phyloP scores from a whole-genome alignment of 345 rosid species.

The Gossypium sturtianum region DNA sequence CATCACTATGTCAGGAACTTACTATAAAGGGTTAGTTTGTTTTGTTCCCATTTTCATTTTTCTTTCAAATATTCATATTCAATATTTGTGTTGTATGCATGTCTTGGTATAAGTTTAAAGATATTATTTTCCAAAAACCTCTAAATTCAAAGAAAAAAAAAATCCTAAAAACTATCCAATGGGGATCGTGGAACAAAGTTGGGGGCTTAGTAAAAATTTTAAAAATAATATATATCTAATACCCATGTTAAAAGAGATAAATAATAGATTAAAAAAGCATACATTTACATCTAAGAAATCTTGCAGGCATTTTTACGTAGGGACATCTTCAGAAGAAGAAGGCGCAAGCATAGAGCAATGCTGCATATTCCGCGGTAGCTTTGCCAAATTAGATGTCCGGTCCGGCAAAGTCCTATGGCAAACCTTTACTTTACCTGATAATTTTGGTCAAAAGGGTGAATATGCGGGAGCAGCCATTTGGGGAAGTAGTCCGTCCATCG shows the following conservation, averaged over 20 bases:
- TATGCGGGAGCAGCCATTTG: conserved; percentile 31
- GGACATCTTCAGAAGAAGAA: conserved; percentile 22
- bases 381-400: conserved; percentile 18
- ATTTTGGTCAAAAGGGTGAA: conserved; percentile 10
- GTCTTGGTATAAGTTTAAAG: not conserved
- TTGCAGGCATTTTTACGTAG: conserved; percentile 26
- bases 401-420: conserved; percentile 23
- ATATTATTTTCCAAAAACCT: no score
- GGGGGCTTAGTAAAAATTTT: no score
- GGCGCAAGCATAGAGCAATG: conserved; percentile 15
- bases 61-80: not conserved
- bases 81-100: not conserved
- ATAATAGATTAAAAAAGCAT: no score
- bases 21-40: conserved; percentile 27
- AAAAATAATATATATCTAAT: no score
- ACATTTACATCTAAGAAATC: no score
- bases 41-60: not conserved
- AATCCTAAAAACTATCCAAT: no score
- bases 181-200: no score
- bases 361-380: conserved; percentile 24
- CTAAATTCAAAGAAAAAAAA: no score
- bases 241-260: no score
- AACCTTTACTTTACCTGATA: conserved; percentile 26
- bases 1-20: conserved; percentile 42
- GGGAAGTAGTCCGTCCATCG: conserved; percentile 39